A percentile compares a stretch with the other conserved stretches of the same genome.
Evolutionary conservation across 164 flowering plant genomes (phyloP).

Genomic region (Tinospora cordifolia): DNA sequence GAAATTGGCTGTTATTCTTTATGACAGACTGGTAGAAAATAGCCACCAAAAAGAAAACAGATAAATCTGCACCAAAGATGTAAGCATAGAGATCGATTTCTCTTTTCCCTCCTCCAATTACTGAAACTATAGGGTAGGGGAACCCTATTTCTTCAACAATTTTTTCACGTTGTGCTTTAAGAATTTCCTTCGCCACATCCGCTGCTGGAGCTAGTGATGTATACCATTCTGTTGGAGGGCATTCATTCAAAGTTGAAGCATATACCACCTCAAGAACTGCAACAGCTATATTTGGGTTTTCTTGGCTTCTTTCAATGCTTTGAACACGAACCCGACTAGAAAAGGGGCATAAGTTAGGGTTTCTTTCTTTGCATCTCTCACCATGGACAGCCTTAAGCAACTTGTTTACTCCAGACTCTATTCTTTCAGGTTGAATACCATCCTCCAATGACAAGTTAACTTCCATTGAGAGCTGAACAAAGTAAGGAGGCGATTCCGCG

Average conservation of each 20-base stretch:
- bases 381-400: conserved; percentile 59
- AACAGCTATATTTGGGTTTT: conserved; percentile 56
- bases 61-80: conserved; percentile 83
- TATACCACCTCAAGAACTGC: conserved; percentile 89
- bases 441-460: conserved; percentile 83
- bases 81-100: conserved; percentile 98
- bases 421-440: conserved; percentile 92
- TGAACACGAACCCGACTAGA: conserved; percentile 79
- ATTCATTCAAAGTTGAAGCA: conserved; percentile 56
- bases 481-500: conserved; percentile 95
- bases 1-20: conserved; percentile 76
- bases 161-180: conserved; percentile 39
- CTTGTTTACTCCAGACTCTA: conserved; percentile 82
- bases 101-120: conserved; percentile 89
- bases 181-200: conserved; percentile 82
- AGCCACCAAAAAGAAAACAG: conserved; percentile 85
- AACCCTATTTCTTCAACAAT: conserved; percentile 61
- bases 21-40: conserved; percentile 85
- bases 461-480: conserved; percentile 91
- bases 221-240: conserved; percentile 49
- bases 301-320: conserved; percentile 87
- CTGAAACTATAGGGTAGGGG: conserved; percentile 72
- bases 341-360: conserved; percentile 39
- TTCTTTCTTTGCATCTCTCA: conserved; percentile 54
- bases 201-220: conserved; percentile 83